A percentile compares a stretch with the other conserved stretches of the same genome.
These are phyloP conservation scores for Phytophthora syringae DNA, from an alignment of 352 stramenopile genomes.

Conservation along the genomic window DNA sequence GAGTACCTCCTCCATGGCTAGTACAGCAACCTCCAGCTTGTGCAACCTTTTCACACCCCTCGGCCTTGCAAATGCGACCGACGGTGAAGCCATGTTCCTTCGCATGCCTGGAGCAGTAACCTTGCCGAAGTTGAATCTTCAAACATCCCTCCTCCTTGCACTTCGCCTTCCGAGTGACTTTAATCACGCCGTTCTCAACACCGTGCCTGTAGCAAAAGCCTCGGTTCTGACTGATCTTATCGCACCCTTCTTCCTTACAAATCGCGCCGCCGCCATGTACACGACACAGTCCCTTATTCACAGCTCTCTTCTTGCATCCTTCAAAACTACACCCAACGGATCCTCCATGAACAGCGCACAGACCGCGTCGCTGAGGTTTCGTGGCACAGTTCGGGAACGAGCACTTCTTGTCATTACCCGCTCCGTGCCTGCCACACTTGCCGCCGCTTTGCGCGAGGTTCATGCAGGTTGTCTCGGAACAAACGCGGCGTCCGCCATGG, in stretches of 20 bases:
- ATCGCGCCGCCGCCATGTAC: constrained; percentile 10
- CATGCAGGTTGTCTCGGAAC: constrained; percentile 15
- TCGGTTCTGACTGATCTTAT: constrained; percentile 23
- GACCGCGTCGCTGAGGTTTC: constrained; percentile 17
- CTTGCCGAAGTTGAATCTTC: constrained; percentile 23
- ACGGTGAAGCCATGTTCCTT: constrained; percentile 28
- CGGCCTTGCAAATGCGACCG: constrained; percentile 25
- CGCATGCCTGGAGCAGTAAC: constrained; percentile 32
- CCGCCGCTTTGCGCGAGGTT: constrained; percentile 19
- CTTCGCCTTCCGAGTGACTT: constrained; percentile 15
- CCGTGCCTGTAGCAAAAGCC: constrained; percentile 33
- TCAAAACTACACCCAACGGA: constrained; percentile 21
- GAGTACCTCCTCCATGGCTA: constrained; percentile 29
- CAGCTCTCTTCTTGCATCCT: constrained; percentile 14
- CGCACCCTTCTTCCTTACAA: constrained; percentile 26
- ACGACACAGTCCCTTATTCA: constrained; percentile 26
- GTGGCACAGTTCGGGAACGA: constrained; percentile 17
- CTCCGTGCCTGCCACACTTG: constrained; percentile 25
- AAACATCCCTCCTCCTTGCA: constrained; percentile 32
- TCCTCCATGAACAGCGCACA: constrained; percentile 30
- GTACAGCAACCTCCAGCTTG: constrained; percentile 28
- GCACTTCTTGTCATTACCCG: constrained; percentile 19
- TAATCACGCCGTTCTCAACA: constrained; percentile 23
- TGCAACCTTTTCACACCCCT: constrained; percentile 27
- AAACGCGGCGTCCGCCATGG: constrained; percentile 24